phyloP scores from a whole-genome alignment of 225 moss, liverwort and hornwort species.

The Pseudoscleropodium purum region DNA sequence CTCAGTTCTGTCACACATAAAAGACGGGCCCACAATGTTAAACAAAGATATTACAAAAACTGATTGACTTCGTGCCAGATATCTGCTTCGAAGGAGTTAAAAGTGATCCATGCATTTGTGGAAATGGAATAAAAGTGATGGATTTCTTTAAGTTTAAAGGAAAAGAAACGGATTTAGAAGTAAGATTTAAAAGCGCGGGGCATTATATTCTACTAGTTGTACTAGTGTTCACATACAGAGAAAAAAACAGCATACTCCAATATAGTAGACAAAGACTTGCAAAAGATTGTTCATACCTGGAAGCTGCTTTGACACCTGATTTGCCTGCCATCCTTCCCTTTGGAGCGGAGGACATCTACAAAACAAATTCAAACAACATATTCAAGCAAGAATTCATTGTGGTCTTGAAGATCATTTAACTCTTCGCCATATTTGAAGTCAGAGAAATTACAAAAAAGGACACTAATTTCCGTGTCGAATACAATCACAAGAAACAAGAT shows the following conservation, averaged over 20 bases:
- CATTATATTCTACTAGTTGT: not conserved
- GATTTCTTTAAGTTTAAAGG: not conserved
- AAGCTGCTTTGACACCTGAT: slow-evolving; percentile 52
- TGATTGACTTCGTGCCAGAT: not conserved
- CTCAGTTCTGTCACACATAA: not conserved
- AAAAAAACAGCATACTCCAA: not conserved
- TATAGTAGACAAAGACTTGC: not conserved
- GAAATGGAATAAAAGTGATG: not conserved
- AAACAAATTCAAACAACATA: not conserved
- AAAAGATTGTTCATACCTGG: slow-evolving; percentile 45
- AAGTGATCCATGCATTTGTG: not conserved
- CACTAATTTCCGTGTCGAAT: not conserved
- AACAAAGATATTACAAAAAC: not conserved
- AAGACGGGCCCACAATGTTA: not conserved
- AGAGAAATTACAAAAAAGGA: not conserved
- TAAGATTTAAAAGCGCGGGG: not conserved
- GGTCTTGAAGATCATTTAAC: not conserved
- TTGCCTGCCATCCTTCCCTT: slow-evolving; percentile 79
- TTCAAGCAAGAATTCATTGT: not conserved
- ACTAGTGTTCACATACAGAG: not conserved
- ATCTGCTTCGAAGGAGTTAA: not conserved
- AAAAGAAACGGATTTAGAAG: not conserved
- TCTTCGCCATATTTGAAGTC: not conserved
- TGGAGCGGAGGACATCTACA: slow-evolving; percentile 72
- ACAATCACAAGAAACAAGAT: not conserved